A percentile compares a stretch with the other conserved stretches of the same genome.
phyloP scores from a whole-genome alignment of 1,284 basidiomycete genomes.

The Papiliotrema laurentii region DNA sequence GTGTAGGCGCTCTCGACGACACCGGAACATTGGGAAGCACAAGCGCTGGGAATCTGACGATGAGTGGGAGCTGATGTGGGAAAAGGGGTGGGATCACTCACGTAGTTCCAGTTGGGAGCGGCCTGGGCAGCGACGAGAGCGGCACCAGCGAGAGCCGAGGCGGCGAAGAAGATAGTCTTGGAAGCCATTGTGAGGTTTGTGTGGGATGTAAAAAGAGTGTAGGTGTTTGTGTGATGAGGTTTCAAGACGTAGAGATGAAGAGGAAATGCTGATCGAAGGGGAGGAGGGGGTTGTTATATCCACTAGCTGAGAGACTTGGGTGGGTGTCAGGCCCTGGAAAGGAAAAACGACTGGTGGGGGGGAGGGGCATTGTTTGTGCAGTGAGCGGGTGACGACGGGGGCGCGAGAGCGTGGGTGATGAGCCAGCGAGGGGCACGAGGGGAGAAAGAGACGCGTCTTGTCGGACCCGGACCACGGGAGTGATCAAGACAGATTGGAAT shows the following conservation, averaged over 20 bases:
- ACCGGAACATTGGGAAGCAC: constrained; percentile 29
- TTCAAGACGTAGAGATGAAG: too few relatives aligned
- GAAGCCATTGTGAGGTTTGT: constrained; percentile 18
- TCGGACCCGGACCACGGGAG: too few relatives aligned
- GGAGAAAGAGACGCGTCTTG: too few relatives aligned
- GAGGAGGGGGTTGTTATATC: background rate
- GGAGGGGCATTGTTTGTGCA: too few relatives aligned
- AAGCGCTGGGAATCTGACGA: constrained; percentile 38
- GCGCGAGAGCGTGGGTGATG: too few relatives aligned
- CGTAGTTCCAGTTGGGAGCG: constrained; percentile 40
- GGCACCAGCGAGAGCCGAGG: constrained; percentile 24
- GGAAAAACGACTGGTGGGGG: too few relatives aligned
- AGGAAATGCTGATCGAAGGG: background rate
- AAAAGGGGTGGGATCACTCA: constrained; percentile 10
- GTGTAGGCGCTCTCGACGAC: constrained; percentile 36
- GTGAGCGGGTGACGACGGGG: too few relatives aligned
- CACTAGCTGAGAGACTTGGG: too few relatives aligned
- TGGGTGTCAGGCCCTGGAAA: too few relatives aligned
- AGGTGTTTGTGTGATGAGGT: background rate
- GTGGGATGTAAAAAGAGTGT: background rate
- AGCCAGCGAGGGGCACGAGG: too few relatives aligned
- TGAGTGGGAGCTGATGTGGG: background rate
- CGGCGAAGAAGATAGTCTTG: constrained; percentile 26
- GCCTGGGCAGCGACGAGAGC: constrained; percentile 35
- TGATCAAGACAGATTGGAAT: too few relatives aligned